A percentile compares a stretch with the other conserved stretches of the same genome.
Evolutionary conservation across 1,284 basidiomycete species (phyloP).

Genomic region (Ceraceosorus guamensis): DNA sequence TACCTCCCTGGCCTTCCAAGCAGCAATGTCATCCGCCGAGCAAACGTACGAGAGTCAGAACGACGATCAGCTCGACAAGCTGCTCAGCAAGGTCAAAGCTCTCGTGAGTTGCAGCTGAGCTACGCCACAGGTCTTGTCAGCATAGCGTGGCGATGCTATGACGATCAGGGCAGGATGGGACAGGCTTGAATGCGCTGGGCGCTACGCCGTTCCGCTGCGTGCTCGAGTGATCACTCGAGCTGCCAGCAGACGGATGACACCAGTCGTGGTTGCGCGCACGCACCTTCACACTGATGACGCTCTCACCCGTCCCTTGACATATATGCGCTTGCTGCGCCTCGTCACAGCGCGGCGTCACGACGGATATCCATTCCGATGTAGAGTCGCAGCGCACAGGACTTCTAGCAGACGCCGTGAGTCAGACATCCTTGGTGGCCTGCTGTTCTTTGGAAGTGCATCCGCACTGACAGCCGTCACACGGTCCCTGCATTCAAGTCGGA

Average conservation of each 20-base stretch:
- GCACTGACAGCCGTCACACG: background rate
- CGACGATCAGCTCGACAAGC: constrained; percentile 9
- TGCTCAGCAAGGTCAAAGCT: constrained; percentile 14
- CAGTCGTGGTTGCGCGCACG: background rate
- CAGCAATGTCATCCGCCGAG: constrained; percentile 11
- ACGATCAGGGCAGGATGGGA: no score
- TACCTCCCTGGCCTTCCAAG: background rate
- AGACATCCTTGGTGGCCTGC: background rate
- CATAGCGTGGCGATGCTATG: no score
- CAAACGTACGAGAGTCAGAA: constrained; percentile 14
- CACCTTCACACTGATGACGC: background rate
- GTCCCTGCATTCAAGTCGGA: constrained; percentile 1
- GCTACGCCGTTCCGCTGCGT: no score
- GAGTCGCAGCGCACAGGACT: constrained; percentile 14
- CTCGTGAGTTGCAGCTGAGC: constrained; percentile 5
- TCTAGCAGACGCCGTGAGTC: constrained; percentile 6
- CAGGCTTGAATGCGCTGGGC: no score
- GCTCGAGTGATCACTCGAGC: no score
- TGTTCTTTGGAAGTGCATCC: background rate
- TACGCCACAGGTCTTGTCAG: background rate
- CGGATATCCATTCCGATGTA: constrained; percentile 14
- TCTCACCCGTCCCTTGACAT: background rate
- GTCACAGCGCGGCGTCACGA: constrained; percentile 12
- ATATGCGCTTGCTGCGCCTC: background rate
- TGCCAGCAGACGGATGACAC: background rate